Base-by-base conservation (phyloP, 306 rosid species). In the Oxytropis ochrocephala region DNA sequence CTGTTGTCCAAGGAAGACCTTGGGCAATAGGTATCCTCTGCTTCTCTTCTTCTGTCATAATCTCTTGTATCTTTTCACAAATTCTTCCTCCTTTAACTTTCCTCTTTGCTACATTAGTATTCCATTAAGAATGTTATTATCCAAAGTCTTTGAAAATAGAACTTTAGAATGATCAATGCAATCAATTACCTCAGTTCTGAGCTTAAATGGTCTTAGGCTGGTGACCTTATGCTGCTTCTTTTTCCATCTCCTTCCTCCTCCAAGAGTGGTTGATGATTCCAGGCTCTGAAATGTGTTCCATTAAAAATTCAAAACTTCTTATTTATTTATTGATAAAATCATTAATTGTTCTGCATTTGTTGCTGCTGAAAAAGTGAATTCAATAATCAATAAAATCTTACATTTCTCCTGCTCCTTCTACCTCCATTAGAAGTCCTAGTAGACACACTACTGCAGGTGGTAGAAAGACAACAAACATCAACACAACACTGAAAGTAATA, bases 1-100 rank as follows among this genome's bases (percentile, higher is more conserved):
- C 96, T 14, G 95, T 95, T 62, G 99, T 95, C 95, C 91, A 91
- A 27, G 99, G 99, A 75, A 95, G 96, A 52, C 99, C 99, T 64
- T 91, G 99, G 42, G 99, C 99, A 47, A 89, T 18, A 3, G 97
- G 99, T 54, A 95, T 86, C 78, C 97, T 75, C 30, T 81, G 88
- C 61, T 76, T 89, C 77, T 89, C 97, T 71, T 91, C 96, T 82
- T 84, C 96, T 6, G 53, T 75, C 80, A 80, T 46, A 74, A 86
- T 79, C 54, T 89, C 96, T 39, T 89, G 92, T 11, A 84, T 19
- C 77, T 86, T 95, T 95, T 91, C 43, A 62, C 18, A 59, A 95
- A 85, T 69, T 83, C 97, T 76, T 95, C 96, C 59, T 85, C 96
- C 75, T 95, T 95, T 71, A 73, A 10, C 82, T 76, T 91, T 3